Evolutionary conservation across 768 basidiomycete species (phyloP).

Genomic region (Trametes cubensis): DNA sequence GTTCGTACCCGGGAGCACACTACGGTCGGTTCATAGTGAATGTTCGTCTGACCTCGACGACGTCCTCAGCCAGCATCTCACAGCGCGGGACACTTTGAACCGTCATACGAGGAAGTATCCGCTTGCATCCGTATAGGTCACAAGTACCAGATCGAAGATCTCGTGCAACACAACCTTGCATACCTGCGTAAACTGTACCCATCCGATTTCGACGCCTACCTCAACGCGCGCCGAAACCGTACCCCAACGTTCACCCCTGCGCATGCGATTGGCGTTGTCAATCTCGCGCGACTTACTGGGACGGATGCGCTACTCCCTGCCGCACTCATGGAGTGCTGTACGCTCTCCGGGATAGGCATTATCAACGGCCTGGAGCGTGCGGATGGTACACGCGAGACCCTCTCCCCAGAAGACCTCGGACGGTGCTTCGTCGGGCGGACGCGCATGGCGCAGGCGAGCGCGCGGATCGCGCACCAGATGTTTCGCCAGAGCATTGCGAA

Average conservation of each 20-base stretch:
- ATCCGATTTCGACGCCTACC: constrained; percentile 6
- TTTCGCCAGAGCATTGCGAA: constrained; percentile 18
- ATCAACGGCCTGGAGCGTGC: constrained; percentile 10
- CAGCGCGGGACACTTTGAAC: constrained; percentile 3
- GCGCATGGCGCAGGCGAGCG: constrained; percentile 24
- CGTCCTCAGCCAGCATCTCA: too few relatives aligned
- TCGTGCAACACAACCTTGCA: not conserved
- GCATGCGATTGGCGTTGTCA: constrained; percentile 22
- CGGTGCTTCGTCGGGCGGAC: constrained; percentile 24
- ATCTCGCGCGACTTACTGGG: constrained; percentile 22
- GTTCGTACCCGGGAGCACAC: constrained; percentile 5
- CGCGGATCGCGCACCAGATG: constrained; percentile 26
- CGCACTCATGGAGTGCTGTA: constrained; percentile 26
- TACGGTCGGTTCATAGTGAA: not conserved
- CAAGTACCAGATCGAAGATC: constrained; percentile 19
- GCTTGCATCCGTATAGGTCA: constrained; percentile 18
- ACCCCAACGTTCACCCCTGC: constrained; percentile 2
- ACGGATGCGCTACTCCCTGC: constrained; percentile 18
- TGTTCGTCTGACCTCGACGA: not conserved
- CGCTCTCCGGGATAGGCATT: constrained; percentile 16
- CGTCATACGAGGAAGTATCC: constrained; percentile 7
- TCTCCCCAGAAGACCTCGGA: constrained; percentile 21
- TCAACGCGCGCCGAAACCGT: constrained; percentile 1
- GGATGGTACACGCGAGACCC: constrained; percentile 19
- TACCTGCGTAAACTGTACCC: constrained; percentile 11